Percentiles rank a stretch among this genome's conserved stretches.
Conservation (phyloP, 768 basidiomycete species). For the Jaapia argillacea region DNA sequence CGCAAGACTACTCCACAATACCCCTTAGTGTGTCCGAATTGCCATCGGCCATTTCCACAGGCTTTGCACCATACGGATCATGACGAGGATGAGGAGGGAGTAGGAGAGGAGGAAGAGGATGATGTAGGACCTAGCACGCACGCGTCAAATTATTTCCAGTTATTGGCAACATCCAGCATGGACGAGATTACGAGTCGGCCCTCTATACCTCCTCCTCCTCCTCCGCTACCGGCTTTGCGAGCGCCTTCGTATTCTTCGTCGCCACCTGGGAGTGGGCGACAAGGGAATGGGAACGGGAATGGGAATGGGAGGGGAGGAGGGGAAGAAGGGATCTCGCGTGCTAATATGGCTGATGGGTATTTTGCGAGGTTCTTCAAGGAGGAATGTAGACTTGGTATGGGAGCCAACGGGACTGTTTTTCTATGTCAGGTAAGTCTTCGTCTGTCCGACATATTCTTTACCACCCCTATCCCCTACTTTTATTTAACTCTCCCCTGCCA, state of each 20-base stretch:
- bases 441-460: too few species aligned
- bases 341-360: slow-evolving; percentile 87
- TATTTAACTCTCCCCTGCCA: background rate
- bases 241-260: slow-evolving; percentile 19
- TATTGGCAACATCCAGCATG: slow-evolving; percentile 67
- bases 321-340: slow-evolving; percentile 39
- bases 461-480: background rate
- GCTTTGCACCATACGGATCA: too few species aligned
- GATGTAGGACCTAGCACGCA: slow-evolving; percentile 3
- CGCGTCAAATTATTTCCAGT: slow-evolving; percentile 55
- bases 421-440: slow-evolving; percentile 61
- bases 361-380: slow-evolving; percentile 91
- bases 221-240: slow-evolving; percentile 17
- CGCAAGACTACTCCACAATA: slow-evolving; percentile 15
- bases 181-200: too few species aligned
- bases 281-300: background rate
- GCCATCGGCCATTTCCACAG: slow-evolving; percentile 47
- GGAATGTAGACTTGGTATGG: slow-evolving; percentile 85
- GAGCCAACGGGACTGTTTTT: slow-evolving; percentile 86
- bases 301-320: too few species aligned
- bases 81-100: slow-evolving; percentile 25
- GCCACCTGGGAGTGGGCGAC: slow-evolving; percentile 7
- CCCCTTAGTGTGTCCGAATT: slow-evolving; percentile 55
- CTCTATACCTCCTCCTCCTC: slow-evolving; percentile 41
- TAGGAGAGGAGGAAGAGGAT: slow-evolving; percentile 12